These are phyloP conservation scores for Coemansia sp. DNA, from an alignment of 192 early-diverging fungal species.

Conservation along the genomic window DNA sequence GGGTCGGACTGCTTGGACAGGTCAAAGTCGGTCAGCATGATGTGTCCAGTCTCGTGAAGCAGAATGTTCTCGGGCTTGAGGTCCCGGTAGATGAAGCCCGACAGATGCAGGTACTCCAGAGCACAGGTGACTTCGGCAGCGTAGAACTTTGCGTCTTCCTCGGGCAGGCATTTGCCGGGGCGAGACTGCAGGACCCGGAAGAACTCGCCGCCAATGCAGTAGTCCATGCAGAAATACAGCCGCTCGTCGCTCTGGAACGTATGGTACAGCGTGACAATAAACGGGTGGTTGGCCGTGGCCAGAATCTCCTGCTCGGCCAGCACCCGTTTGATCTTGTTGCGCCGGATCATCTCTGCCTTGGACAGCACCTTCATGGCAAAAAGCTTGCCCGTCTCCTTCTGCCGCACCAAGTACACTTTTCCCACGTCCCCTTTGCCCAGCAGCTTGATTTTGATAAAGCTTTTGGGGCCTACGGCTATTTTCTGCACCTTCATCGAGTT, in stretches of 20 bases:
- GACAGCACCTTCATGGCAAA: conserved; percentile 98
- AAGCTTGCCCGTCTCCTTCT: conserved; percentile 74
- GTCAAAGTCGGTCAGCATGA: conserved; percentile 99
- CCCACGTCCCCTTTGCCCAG: conserved; percentile 98
- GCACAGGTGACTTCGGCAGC: conserved; percentile 95
- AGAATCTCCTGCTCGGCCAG: conserved; percentile 95
- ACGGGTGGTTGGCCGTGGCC: conserved; percentile 82
- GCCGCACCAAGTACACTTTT: conserved; percentile 89
- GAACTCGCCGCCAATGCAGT: conserved; percentile 86
- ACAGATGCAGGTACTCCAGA: conserved; percentile 93
- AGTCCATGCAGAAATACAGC: conserved; percentile 88
- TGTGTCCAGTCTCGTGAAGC: conserved; percentile 92
- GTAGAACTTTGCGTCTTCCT: conserved; percentile 93
- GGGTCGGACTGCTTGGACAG: conserved; percentile 90
- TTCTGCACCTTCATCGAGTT: conserved; percentile 78
- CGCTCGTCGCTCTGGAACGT: conserved; percentile 83
- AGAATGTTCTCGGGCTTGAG: conserved; percentile 98
- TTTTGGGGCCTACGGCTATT: conserved; percentile 79
- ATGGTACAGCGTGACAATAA: conserved; percentile 89
- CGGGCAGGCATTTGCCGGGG: conserved; percentile 83
- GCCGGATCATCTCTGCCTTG: conserved; percentile 96
- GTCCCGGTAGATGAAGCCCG: conserved; percentile 97
- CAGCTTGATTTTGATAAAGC: conserved; percentile 84
- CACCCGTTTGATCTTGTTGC: conserved; percentile 97
- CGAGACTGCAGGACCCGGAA: conserved; percentile 82